These are phyloP conservation scores for Aspergillus neotritici DNA, from an alignment of 2,329 filamentous ascomycete species.

Conservation along the genomic window DNA sequence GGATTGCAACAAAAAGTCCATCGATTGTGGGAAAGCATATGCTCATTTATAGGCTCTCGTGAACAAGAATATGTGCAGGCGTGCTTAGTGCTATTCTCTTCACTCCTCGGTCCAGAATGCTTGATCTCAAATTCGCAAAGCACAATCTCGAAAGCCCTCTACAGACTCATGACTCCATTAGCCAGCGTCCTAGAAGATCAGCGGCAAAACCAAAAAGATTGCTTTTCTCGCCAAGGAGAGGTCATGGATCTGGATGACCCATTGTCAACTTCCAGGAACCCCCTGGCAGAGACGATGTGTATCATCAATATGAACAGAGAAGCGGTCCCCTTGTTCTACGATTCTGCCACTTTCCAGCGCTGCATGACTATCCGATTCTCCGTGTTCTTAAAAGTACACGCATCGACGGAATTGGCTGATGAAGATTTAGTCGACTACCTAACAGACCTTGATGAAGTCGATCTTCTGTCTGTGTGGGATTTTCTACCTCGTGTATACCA, in stretches of 20 bases:
- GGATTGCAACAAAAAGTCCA: constrained; percentile 24
- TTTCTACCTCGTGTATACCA: constrained; percentile 28
- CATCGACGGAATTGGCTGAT: constrained; percentile 2
- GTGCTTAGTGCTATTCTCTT: constrained; percentile 31
- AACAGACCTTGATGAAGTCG: constrained; percentile 30
- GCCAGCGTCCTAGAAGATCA: constrained; percentile 27
- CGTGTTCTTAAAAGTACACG: constrained; percentile 20
- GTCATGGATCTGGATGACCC: constrained; percentile 42
- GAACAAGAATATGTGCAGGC: constrained; percentile 24
- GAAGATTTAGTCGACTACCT: constrained; percentile 32
- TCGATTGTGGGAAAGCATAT: constrained; percentile 32
- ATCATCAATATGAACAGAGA: constrained; percentile 30
- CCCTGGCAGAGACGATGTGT: constrained; percentile 14
- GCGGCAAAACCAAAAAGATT: constrained; percentile 18
- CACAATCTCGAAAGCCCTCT: constrained; percentile 20
- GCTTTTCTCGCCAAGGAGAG: constrained; percentile 20
- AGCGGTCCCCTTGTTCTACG: constrained; percentile 26
- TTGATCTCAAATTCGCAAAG: constrained; percentile 13
- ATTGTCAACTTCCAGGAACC: constrained; percentile 24
- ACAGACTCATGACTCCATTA: constrained; percentile 24
- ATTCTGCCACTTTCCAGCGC: constrained; percentile 32
- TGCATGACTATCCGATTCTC: constrained; percentile 33
- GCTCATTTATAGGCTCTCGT: constrained; percentile 26
- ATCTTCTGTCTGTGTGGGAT: constrained; percentile 34
- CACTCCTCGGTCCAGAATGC: constrained; percentile 25